Conservation (phyloP, 495 filamentous ascomycete genomes). For the Penicillium paradoxum region DNA sequence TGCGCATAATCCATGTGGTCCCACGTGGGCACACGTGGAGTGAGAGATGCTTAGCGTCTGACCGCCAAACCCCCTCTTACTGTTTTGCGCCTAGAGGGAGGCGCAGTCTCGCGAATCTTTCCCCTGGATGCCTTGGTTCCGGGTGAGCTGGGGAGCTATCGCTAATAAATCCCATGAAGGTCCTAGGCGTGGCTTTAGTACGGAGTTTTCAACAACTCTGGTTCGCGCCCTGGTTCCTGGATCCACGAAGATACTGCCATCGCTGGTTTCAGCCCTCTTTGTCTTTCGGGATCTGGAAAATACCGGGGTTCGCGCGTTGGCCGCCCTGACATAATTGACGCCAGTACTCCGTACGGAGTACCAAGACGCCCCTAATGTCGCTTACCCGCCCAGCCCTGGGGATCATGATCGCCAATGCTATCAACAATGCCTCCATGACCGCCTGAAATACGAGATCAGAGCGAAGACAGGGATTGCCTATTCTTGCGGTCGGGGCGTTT, state of each 20-base stretch:
- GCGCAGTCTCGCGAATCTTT: slow-evolving; percentile 10
- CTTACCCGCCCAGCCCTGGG: background rate
- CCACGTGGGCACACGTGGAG: slow-evolving; percentile 42
- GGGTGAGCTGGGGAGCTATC: background rate
- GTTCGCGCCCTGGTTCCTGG: background rate
- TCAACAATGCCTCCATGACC: background rate
- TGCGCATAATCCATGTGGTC: slow-evolving; percentile 31
- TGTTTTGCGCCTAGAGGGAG: slow-evolving; percentile 10
- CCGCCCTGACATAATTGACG: background rate
- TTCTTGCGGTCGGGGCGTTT: background rate
- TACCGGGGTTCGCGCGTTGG: background rate
- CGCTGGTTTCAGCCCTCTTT: background rate
- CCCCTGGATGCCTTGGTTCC: background rate
- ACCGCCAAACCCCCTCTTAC: slow-evolving; percentile 17
- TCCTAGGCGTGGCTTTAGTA: background rate
- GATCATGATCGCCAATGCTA: background rate
- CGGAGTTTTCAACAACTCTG: background rate
- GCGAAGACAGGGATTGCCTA: background rate
- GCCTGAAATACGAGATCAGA: background rate
- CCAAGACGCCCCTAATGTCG: background rate
- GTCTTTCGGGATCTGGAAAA: background rate
- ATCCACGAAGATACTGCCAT: background rate
- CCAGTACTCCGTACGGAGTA: background rate
- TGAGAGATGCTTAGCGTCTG: slow-evolving; percentile 20
- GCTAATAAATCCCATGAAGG: background rate